A percentile compares a stretch with the other conserved stretches of the same genome.
phyloP scores from a whole-genome alignment of 2,329 filamentous ascomycete species.

The Colletotrichum limetticola region DNA sequence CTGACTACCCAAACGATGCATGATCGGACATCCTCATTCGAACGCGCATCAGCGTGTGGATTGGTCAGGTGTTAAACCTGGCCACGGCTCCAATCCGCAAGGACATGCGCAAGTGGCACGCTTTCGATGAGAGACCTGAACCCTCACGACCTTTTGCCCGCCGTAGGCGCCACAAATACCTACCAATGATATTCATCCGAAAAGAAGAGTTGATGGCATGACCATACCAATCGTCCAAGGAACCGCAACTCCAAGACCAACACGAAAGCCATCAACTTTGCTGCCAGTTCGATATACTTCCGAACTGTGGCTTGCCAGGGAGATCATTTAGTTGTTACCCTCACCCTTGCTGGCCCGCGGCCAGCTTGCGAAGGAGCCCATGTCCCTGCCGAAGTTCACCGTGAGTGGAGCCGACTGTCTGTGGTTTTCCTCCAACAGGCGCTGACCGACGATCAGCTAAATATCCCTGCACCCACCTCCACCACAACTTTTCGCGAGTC shows the following conservation, averaged over 20 bases:
- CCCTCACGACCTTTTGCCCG: not conserved
- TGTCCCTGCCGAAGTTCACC: slow-evolving; percentile 7
- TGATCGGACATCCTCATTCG: not conserved
- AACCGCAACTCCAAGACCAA: not conserved
- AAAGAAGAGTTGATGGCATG: not conserved
- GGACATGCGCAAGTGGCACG: not conserved
- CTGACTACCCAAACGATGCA: not conserved
- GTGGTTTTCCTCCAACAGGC: not conserved
- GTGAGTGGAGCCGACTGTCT: slow-evolving; percentile 3
- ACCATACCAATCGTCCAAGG: not conserved
- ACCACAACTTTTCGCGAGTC: not conserved
- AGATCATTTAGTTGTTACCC: not conserved
- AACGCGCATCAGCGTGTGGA: not conserved
- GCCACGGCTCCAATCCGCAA: not conserved
- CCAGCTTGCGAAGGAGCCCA: not conserved
- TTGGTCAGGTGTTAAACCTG: slow-evolving; percentile 12
- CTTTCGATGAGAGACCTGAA: not conserved
- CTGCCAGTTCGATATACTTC: not conserved
- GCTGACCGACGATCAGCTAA: slow-evolving; percentile 21
- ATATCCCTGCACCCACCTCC: slow-evolving; percentile 7
- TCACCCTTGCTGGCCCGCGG: not conserved
- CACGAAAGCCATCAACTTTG: not conserved
- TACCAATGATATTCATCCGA: not conserved
- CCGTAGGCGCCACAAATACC: not conserved
- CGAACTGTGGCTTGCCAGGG: not conserved